Percentiles rank a stretch among this genome's conserved stretches.
phyloP scores from a whole-genome alignment of 257 asterid species.

The Solanum lycopersicoides region DNA sequence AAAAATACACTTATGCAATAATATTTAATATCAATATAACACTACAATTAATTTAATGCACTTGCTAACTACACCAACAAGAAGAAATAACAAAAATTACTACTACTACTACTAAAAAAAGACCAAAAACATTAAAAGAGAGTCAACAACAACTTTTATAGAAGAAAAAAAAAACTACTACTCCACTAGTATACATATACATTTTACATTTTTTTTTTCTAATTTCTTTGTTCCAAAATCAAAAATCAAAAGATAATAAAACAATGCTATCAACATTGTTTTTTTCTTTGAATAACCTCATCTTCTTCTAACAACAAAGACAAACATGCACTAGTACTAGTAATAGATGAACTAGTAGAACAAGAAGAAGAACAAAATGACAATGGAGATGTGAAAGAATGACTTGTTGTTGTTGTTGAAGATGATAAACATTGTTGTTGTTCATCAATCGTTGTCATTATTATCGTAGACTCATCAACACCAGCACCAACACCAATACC shows the following conservation, averaged over 20 bases:
- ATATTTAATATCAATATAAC: background rate
- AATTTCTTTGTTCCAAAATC: background rate
- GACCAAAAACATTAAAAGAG: background rate
- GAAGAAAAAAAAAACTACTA: background rate
- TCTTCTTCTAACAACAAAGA: conserved; percentile 26
- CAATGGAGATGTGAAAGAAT: conserved; percentile 62
- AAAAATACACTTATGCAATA: background rate
- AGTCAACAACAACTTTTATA: background rate
- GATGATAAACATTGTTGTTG: conserved; percentile 13
- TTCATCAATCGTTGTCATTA: background rate
- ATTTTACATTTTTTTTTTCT: background rate
- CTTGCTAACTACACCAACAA: background rate
- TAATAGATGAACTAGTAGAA: conserved; percentile 10
- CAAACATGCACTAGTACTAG: conserved; percentile 10
- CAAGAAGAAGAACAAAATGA: conserved; percentile 42
- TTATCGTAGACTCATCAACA: background rate
- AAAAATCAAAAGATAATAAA: conserved; percentile 2
- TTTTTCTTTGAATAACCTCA: background rate
- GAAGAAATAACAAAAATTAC: background rate
- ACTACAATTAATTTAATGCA: background rate
- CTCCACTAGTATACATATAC: background rate
- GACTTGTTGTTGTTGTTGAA: conserved; percentile 10
- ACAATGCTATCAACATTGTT: conserved; percentile 5
- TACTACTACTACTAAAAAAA: background rate
- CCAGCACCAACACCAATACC: background rate